Conservation (phyloP, 2,329 filamentous ascomycete species). For the Fusarium aywerte region DNA sequence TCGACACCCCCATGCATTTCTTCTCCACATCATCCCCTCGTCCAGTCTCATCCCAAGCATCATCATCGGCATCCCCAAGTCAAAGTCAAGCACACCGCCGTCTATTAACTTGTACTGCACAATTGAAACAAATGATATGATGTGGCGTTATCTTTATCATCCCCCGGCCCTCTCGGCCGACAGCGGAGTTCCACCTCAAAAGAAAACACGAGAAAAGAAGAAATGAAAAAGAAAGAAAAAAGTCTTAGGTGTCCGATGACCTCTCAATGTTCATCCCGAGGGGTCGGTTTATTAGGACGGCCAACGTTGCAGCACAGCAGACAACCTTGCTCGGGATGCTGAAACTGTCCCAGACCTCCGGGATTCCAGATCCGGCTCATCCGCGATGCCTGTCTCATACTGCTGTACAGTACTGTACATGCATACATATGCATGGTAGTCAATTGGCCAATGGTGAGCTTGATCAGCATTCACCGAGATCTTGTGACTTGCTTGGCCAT, state of each 20-base stretch:
- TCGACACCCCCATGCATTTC: conserved; percentile 17
- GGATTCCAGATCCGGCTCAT: conserved; percentile 45
- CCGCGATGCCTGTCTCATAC: conserved; percentile 24
- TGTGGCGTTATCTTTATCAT: conserved; percentile 34
- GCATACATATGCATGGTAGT: conserved; percentile 1
- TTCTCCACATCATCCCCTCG: conserved; percentile 26
- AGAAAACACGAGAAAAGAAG: conserved; percentile 16
- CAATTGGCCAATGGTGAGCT: conserved; percentile 40
- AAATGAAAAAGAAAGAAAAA: neutral
- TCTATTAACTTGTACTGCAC: neutral
- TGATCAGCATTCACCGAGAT: conserved; percentile 35
- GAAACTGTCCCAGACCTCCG: conserved; percentile 42
- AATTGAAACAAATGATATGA: conserved; percentile 31
- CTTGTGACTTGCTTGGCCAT: conserved; percentile 19
- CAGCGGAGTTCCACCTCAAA: conserved; percentile 25
- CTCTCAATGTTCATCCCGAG: conserved; percentile 34
- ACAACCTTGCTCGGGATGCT: conserved; percentile 27
- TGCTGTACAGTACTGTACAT: neutral
- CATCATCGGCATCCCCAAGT: neutral
- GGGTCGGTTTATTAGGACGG: conserved; percentile 36
- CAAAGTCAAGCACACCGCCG: conserved; percentile 29
- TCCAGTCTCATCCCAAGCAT: neutral
- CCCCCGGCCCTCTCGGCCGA: conserved; percentile 8
- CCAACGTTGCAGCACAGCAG: conserved; percentile 5
- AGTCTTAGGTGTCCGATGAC: conserved; percentile 42